A percentile compares a stretch with the other conserved stretches of the same genome.
Conservation (phyloP, 176 grass and related monocot genomes). For the Cenchrus purpureus region DNA sequence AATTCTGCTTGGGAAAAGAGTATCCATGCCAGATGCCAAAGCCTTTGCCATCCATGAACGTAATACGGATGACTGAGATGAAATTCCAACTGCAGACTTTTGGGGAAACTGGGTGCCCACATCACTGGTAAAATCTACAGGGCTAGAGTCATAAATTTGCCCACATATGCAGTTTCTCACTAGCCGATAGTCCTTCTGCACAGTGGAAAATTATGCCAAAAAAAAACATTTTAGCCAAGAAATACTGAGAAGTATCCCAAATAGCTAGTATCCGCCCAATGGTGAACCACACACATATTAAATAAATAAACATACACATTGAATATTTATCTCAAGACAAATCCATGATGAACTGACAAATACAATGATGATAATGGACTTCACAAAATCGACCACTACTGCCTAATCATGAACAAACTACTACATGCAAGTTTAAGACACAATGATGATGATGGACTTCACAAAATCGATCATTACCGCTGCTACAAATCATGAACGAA, state of each 20-base stretch:
- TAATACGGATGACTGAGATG: slow-evolving; percentile 56
- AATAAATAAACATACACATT: slow-evolving; percentile 1
- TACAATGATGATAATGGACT: background rate
- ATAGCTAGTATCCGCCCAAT: background rate
- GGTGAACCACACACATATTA: background rate
- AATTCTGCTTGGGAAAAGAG: slow-evolving; percentile 90
- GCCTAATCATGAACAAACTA: background rate
- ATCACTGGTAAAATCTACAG: slow-evolving; percentile 80
- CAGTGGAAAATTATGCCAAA: slow-evolving; percentile 32
- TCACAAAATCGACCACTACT: background rate
- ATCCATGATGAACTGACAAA: background rate
- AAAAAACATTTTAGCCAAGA: slow-evolving; percentile 20
- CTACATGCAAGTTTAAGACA: slow-evolving; percentile 16
- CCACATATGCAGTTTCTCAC: slow-evolving; percentile 83
- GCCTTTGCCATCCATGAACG: slow-evolving; percentile 80
- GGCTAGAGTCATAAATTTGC: slow-evolving; percentile 91
- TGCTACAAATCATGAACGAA: background rate
- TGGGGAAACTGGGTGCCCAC: slow-evolving; percentile 55
- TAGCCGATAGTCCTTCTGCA: slow-evolving; percentile 74
- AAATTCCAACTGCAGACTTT: slow-evolving; percentile 47
- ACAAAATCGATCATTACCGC: background rate
- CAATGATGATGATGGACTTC: background rate
- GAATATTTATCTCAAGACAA: slow-evolving; percentile 26
- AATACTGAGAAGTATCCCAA: background rate
- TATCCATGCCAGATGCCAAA: slow-evolving; percentile 78